Conservation (phyloP, 2,329 filamentous ascomycete genomes). For the Fusarium protoensiforme region DNA sequence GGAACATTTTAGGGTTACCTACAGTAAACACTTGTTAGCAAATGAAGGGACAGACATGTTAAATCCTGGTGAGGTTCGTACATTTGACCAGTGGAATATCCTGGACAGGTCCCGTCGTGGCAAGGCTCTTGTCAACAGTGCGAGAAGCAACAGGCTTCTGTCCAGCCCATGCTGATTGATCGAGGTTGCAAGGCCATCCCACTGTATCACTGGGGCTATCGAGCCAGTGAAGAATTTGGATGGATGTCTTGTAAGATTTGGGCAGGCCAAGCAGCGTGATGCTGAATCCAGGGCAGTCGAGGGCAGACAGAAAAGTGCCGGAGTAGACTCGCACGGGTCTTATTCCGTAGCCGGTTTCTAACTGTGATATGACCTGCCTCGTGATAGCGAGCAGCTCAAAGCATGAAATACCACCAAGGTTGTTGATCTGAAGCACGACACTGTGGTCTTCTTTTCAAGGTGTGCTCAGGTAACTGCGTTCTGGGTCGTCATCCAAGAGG, state of each 20-base stretch:
- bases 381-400: neutral
- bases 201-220: neutral
- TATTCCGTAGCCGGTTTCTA: neutral
- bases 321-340: neutral
- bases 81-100: neutral
- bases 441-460: neutral
- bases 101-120: neutral
- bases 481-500: neutral
- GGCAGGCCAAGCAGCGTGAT: neutral
- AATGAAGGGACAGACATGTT: neutral
- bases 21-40: neutral
- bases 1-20: neutral
- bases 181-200: neutral
- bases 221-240: neutral
- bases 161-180: neutral
- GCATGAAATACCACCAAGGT: neutral
- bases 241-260: neutral
- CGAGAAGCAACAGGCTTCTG: neutral
- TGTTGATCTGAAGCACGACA: constrained; percentile 6
- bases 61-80: neutral
- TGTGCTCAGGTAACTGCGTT: neutral
- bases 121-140: neutral
- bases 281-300: constrained; percentile 6
- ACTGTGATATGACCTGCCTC: neutral
- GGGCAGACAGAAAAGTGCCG: constrained; percentile 4